These are phyloP conservation scores for Senecio squalidus DNA, from an alignment of 140 eudicot species.

Conservation along the genomic window DNA sequence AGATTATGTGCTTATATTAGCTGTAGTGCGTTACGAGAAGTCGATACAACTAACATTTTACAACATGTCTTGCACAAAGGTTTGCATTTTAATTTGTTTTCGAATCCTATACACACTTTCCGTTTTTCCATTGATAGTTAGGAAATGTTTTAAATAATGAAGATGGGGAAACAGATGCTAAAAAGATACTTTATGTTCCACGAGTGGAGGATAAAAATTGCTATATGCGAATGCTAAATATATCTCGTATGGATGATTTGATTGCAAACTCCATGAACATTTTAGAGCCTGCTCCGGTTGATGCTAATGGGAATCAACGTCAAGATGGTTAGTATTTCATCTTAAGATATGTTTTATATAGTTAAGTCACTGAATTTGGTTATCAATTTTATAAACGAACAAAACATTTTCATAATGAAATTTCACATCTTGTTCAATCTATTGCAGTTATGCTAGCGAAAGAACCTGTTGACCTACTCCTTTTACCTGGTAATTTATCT, in stretches of 20 bases:
- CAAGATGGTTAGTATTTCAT: conserved; percentile 60
- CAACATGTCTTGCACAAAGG: conserved; percentile 42
- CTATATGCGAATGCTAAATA: conserved; percentile 85
- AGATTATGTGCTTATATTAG: conserved; percentile 87
- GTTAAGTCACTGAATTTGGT: background rate
- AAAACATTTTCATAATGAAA: background rate
- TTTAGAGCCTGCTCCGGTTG: conserved; percentile 81
- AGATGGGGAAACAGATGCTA: conserved; percentile 46
- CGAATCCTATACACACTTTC: no score
- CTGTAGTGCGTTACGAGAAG: conserved; percentile 75
- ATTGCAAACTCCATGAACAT: conserved; percentile 94
- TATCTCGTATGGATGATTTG: conserved; percentile 63
- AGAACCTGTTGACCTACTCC: conserved; percentile 80
- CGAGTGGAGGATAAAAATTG: conserved; percentile 95
- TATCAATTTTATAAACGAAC: background rate
- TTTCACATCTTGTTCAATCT: conserved; percentile 3
- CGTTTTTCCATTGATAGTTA: no score
- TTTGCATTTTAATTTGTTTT: no score
- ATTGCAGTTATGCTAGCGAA: conserved; percentile 82
- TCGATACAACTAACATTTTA: conserved; percentile 61
- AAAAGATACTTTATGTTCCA: conserved; percentile 85
- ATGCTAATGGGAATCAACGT: conserved; percentile 80
- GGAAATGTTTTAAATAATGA: no score
- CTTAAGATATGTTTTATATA: background rate
- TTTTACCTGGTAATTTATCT: conserved; percentile 67